A percentile compares a stretch with the other conserved stretches of the same genome.
phyloP scores from a whole-genome alignment of 2,329 filamentous ascomycete species.

The Leptoxyphium fumago region DNA sequence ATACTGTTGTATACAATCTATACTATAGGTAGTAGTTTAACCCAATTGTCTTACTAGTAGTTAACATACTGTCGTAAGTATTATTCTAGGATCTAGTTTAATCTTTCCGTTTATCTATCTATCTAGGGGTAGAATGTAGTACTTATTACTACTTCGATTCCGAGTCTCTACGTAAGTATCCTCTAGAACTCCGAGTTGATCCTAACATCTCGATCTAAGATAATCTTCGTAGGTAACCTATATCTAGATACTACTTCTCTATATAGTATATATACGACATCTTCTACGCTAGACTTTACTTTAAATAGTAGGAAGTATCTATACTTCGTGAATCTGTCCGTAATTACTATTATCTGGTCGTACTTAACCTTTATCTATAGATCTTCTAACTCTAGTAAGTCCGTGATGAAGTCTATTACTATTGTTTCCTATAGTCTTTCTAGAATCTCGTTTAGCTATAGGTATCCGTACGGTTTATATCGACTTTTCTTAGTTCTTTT shows the following conservation, averaged over 20 bases:
- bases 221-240: not conserved
- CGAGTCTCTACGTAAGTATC: not conserved
- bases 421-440: not conserved
- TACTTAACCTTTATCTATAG: not conserved
- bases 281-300: not conserved
- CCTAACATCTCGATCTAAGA: not conserved
- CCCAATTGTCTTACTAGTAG: not conserved
- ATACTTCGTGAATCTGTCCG: not conserved
- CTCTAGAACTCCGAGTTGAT: not conserved
- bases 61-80: not conserved
- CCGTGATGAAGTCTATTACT: not conserved
- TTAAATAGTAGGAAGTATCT: not conserved
- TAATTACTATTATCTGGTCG: not conserved
- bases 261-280: not conserved
- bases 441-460: not conserved
- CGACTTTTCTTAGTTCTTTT: not conserved
- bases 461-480: not conserved
- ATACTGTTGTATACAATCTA: not conserved
- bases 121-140: not conserved
- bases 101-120: not conserved
- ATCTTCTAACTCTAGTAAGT: not conserved
- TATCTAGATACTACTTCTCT: not conserved
- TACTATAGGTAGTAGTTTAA: not conserved
- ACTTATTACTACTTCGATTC: not conserved
- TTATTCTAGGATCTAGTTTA: not conserved